Evolutionary conservation across 1,284 basidiomycete genomes (phyloP), one percentile per base, ranked within the genome.

Genomic region (Sporisorium scitamineum): DNA sequence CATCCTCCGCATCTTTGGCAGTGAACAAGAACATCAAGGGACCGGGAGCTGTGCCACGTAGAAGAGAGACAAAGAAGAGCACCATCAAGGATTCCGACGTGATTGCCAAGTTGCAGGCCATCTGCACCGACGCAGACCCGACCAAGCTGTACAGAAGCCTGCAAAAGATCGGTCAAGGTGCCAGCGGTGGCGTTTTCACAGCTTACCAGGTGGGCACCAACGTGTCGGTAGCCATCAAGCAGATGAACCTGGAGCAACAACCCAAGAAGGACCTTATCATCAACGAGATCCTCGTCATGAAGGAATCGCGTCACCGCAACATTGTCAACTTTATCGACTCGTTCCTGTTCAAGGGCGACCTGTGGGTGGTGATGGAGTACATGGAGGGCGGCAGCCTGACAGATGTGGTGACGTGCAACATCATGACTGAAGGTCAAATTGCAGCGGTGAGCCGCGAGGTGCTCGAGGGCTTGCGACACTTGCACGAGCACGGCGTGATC

Each of bases 311-410:
- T 39, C 96, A 99, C 86, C 93, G 93, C 20, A 99, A 99, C 86
- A 98, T 99, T 80, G 97, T 99, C 88, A 99, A 98, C 87, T 99
- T 94, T 87, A 97, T 98, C 83, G 97, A 99, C 86, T 97, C 95
- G 16, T 99, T 97, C 90, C 87, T 99, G 44, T 90, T 95, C 88
- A 94, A 94, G 88, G 97, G 97, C 85, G 96, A 98, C 85, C 89
- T 99, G 3, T 99, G 97, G 97, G 96, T 98, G 54, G 94, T 99
- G 65, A 99, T 98, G 95, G 95, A 99, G 88, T 99, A 97, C 87
- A 98, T 99, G 96, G 95, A 98, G 87, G 95, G 95, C 50, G 89
- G 89, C 14, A 87, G 91, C 48, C 87, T 98, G 63, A 98, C 95
- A 0, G 96, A 98, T 83, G 94, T 99, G 66, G 95, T 98, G 76